Percentiles rank a stretch among this genome's conserved stretches.
phyloP scores from a whole-genome alignment of 805 yeast genomes.

The Brettanomyces bruxellensis region DNA sequence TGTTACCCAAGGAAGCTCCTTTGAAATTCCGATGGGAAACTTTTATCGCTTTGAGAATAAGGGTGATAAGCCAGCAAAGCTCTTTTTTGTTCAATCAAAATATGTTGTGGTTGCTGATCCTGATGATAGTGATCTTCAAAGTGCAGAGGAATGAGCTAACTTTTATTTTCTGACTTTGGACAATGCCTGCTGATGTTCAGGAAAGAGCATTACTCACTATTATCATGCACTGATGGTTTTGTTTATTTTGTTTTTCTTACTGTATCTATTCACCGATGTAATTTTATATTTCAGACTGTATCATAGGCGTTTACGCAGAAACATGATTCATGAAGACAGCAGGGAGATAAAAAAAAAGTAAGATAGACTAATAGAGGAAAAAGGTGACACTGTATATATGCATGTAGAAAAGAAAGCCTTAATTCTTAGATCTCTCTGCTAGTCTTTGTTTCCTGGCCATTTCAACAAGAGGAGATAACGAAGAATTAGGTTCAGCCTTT shows the following conservation, averaged over 20 bases:
- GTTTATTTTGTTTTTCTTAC: no score
- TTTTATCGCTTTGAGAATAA: conserved; percentile 59
- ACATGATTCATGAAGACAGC: background rate
- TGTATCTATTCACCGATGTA: no score
- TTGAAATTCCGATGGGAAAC: conserved; percentile 74
- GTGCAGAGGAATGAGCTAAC: conserved; percentile 2
- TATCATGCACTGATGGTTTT: background rate
- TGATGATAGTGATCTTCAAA: conserved; percentile 11
- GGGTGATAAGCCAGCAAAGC: conserved; percentile 45
- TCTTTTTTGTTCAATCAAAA: conserved; percentile 71
- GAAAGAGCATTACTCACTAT: background rate
- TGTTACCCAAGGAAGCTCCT: conserved; percentile 64
- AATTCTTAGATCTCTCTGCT: conserved; percentile 22
- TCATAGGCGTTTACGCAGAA: background rate
- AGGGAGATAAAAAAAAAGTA: background rate
- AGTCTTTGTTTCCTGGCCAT: conserved; percentile 60
- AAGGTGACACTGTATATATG: background rate
- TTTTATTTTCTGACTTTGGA: background rate
- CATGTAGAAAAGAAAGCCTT: background rate
- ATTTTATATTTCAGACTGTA: no score
- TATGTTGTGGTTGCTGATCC: conserved; percentile 26
- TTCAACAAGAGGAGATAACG: conserved; percentile 67
- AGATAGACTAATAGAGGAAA: no score
- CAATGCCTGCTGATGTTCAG: background rate
- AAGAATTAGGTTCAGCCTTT: conserved; percentile 50